These are phyloP conservation scores for Styphnolobium japonicum DNA, from an alignment of 306 rosid species.

Conservation along the genomic window DNA sequence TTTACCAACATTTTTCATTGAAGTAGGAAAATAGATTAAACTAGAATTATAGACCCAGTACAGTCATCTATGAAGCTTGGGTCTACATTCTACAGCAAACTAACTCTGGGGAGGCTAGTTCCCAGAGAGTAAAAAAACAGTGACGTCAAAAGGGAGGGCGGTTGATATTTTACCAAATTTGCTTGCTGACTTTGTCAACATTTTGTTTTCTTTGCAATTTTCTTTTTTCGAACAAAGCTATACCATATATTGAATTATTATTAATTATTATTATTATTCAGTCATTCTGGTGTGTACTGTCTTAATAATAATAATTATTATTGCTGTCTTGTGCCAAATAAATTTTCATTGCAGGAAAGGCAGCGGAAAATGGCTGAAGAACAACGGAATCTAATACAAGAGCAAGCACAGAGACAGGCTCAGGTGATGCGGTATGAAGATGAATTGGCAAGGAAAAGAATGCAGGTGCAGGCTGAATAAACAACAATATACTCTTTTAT, in stretches of 20 bases:
- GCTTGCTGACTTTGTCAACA: neutral
- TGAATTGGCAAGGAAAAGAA: conserved; percentile 84
- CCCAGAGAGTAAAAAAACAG: neutral
- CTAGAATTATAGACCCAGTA: neutral
- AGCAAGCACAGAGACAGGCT: conserved; percentile 83
- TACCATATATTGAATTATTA: neutral
- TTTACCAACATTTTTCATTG: neutral
- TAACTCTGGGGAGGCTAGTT: neutral
- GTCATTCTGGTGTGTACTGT: neutral
- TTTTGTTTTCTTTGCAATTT: neutral
- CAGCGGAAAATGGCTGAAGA: conserved; percentile 82
- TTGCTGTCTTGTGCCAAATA: neutral
- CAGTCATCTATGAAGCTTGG: neutral
- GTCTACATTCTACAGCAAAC: neutral
- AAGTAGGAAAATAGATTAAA: conserved; percentile 1
- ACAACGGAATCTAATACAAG: conserved; percentile 75
- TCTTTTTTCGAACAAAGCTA: neutral
- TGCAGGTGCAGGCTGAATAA: conserved; percentile 65
- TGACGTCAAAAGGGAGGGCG: neutral
- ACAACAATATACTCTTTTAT: neutral
- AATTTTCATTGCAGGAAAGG: conserved; percentile 59
- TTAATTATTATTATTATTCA: no score
- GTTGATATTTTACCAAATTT: neutral
- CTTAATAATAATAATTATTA: neutral
- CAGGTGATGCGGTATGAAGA: conserved; percentile 78